Conservation (phyloP, 805 yeast species). For the Vanderwaltozyma verrucispora region DNA sequence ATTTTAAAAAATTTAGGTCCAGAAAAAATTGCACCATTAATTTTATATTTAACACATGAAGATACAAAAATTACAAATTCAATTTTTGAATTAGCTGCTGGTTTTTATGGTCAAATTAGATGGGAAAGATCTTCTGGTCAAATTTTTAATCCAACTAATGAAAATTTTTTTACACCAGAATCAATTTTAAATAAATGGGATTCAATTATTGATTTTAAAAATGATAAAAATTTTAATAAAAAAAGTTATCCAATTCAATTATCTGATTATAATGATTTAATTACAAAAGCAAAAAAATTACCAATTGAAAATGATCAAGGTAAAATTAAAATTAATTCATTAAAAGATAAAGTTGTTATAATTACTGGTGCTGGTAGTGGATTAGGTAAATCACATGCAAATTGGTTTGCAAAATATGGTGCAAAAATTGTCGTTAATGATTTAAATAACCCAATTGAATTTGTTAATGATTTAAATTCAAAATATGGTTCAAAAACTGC, state of each 20-base stretch:
- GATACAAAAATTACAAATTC: slow-evolving; percentile 54
- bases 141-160: slow-evolving; percentile 59
- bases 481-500: slow-evolving; percentile 65
- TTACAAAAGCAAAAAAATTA: slow-evolving; percentile 40
- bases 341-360: slow-evolving; percentile 77
- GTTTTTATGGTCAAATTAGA: slow-evolving; percentile 80
- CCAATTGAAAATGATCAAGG: slow-evolving; percentile 50
- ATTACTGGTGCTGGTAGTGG: slow-evolving; percentile 96
- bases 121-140: slow-evolving; percentile 93
- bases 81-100: slow-evolving; percentile 89
- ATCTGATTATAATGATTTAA: slow-evolving; percentile 57
- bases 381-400: slow-evolving; percentile 83
- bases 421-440: slow-evolving; percentile 94
- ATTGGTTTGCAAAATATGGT: slow-evolving; percentile 77
- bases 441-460: slow-evolving; percentile 60
- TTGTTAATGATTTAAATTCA: slow-evolving; percentile 60
- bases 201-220: slow-evolving; percentile 50
- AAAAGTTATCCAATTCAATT: slow-evolving; percentile 61
- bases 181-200: slow-evolving; percentile 60
- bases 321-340: slow-evolving; percentile 37
- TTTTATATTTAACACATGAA: slow-evolving; percentile 67
- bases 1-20: slow-evolving; percentile 73
- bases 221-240: slow-evolving; percentile 41
- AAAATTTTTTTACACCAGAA: slow-evolving; percentile 66
- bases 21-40: slow-evolving; percentile 86